Base-by-base conservation (phyloP, 805 yeast genomes). In the Peterozyma xylosa region DNA sequence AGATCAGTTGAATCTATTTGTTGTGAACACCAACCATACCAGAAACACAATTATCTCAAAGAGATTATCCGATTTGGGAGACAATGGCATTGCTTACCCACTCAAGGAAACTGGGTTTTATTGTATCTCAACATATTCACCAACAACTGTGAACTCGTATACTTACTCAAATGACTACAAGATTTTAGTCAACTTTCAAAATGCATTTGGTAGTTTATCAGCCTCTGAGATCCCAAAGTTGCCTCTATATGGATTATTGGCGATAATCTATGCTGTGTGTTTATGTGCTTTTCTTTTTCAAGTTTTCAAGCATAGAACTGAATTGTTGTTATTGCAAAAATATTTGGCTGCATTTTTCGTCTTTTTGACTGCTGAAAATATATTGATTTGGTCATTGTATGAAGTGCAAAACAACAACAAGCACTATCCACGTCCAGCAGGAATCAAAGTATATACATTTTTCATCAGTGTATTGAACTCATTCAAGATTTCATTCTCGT, bases 181-280 rank as follows among this genome's bases (percentile, higher is more conserved):
- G 41, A 85, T 91, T 13, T 62, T 66, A n/a, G 83, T 84, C 37
- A 82, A 82, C 53, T 93, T 87, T 65, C 93, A 88, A 67, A 93
- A 90, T 64, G 86, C 98, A 3, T 93, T 76, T 62, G 99, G 99
- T 45, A 76, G 86, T 47, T 68, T 93, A 45, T 78, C 95, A 30
- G 99, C 96, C 5, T 71, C 90, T 33, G 96, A 93, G 60, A 83
- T 87, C 52, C 96, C 98, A 29, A 87, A 90, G 55, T 71, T 93
- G 49, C 88, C 96, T 10, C 78, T 88, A 21, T 93, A 88, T 60
- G 97, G 96, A 1, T 75, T 86, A 13, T 70, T 88, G 55, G 86
- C 96, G 1, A 71, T 93, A 33, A 78, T 84, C 36, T 93, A 93
- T 58, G 87, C 85, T 6, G 83, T 86, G 35, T 81, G 88, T 9